Base-by-base conservation (phyloP, 495 filamentous ascomycete genomes). In the Penicillium pancosmium region DNA sequence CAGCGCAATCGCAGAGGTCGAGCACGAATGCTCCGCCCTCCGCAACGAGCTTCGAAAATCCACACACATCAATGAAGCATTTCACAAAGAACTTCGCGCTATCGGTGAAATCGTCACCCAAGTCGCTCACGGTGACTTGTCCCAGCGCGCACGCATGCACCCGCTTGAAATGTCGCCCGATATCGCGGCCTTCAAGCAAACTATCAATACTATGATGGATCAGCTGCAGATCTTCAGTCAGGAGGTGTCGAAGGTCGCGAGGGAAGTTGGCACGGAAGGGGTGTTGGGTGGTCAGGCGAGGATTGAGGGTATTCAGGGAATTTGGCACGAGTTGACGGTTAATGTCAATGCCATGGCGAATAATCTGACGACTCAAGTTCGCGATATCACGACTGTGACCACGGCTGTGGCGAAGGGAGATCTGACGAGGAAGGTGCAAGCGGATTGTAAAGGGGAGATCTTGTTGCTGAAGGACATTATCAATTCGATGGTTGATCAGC, bases 291-390 rank as follows among this genome's bases (percentile, higher is more conserved):
- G 92, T 18, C 92, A 97, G 71, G 92, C 92, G 25, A 86, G 87
- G 68, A 91, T 97, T 27, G 85, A 88, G 55, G 92, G 91, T 33
- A 93, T 96, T 40, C 87, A 91, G 72, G 92, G 92, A 55, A 94
- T 92, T 8, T 97, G 92, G 92, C 91, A 92, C 63, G 92, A 97
- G 67, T 77, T 97, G 61, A 97, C 92, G 33, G 86, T 92, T 59
- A 97, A 93, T 69, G 92, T 96, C 50, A 96, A 96, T 60, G 91
- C 91, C 52, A 96, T 78, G 91, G 92, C 92, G 55, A 90, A 91
- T 68, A 95, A 95, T 62, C 82, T 96, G 12, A 96, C 92, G 0
- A 92, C 89, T 5, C 92, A 96, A 78, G 92, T 96, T 50, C 86
- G 92, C 70, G 92, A 95, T 71, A 96, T 96, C 67, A 91, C 92